Percentiles rank a stretch among this genome's conserved stretches.
phyloP scores from a whole-genome alignment of 179 eudicot genomes.

The Pouteria campechiana region DNA sequence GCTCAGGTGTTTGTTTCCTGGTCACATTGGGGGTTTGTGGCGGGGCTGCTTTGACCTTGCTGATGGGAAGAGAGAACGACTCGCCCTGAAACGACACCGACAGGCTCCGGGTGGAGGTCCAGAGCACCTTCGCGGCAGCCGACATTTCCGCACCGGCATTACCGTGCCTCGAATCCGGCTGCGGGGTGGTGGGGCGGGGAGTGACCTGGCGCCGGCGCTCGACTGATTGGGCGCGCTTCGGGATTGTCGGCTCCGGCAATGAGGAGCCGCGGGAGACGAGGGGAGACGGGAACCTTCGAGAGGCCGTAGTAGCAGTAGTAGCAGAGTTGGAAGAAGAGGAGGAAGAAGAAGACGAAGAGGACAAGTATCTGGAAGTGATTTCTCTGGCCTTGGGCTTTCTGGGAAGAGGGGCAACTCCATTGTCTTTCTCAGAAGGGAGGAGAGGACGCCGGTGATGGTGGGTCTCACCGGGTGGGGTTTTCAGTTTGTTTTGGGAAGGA shows the following conservation, averaged over 20 bases:
- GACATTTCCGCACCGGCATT: constrained; percentile 55
- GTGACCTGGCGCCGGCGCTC: constrained; percentile 59
- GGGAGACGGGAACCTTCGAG: constrained; percentile 71
- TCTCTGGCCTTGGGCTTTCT: constrained; percentile 50
- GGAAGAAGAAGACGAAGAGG: constrained; percentile 63
- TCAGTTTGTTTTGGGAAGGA: constrained; percentile 31
- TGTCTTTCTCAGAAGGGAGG: constrained; percentile 63
- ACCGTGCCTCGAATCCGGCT: constrained; percentile 12
- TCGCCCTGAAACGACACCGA: constrained; percentile 96
- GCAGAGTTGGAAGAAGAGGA: constrained; percentile 45
- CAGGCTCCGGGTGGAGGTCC: constrained; percentile 78
- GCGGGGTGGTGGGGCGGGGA: constrained; percentile 14
- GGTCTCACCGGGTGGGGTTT: constrained; percentile 14
- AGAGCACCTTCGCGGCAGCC: constrained; percentile 62
- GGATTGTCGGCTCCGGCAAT: constrained; percentile 2
- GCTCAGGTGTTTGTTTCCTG: constrained; percentile 78
- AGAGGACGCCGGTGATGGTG: constrained; percentile 49
- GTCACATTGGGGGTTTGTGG: constrained; percentile 28
- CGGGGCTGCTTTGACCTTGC: constrained; percentile 63
- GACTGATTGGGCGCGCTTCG: constrained; percentile 68
- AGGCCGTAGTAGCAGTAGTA: constrained; percentile 32
- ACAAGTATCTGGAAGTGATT: constrained; percentile 76
- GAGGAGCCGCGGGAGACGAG: constrained; percentile 40
- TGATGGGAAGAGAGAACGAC: constrained; percentile 70
- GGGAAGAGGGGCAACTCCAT: constrained; percentile 19